Conservation (phyloP, 495 filamentous ascomycete species). For the Glutinoglossum americanum region DNA sequence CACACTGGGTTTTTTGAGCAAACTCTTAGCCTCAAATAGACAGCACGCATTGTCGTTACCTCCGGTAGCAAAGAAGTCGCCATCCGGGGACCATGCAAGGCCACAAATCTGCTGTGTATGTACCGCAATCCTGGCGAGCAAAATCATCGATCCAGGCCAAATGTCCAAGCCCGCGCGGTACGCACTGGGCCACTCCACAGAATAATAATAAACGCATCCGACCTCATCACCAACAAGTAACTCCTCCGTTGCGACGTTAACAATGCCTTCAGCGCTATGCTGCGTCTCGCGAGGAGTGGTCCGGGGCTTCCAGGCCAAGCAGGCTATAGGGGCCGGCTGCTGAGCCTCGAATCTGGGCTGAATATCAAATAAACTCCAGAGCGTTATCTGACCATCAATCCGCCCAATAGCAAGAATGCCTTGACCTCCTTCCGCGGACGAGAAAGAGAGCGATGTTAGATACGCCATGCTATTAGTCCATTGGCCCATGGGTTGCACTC, state of each 20-base stretch:
- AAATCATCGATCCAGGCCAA: conserved; percentile 58
- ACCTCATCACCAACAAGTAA: conserved; percentile 72
- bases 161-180: conserved; percentile 17
- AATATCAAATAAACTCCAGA: conserved; percentile 38
- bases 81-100: conserved; percentile 65
- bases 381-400: conserved; percentile 38
- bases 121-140: conserved; percentile 53
- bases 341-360: conserved; percentile 50
- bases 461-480: conserved; percentile 20
- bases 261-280: conserved; percentile 4
- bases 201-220: conserved; percentile 76
- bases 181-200: conserved; percentile 58
- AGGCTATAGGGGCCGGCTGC: conserved; percentile 51
- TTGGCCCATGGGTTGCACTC: conserved; percentile 22
- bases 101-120: conserved; percentile 89
- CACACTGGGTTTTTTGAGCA: not conserved
- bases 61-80: conserved; percentile 60
- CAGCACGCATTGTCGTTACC: conserved; percentile 83
- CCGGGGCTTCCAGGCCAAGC: conserved; percentile 44
- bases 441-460: conserved; percentile 76
- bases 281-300: conserved; percentile 15
- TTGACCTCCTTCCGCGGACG: conserved; percentile 51
- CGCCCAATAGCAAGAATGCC: conserved; percentile 73
- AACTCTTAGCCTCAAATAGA: conserved; percentile 46
- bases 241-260: conserved; percentile 42